Conservation (phyloP, 192 early-diverging fungal genomes). For the Gaertneriomyces semiglobifer region DNA sequence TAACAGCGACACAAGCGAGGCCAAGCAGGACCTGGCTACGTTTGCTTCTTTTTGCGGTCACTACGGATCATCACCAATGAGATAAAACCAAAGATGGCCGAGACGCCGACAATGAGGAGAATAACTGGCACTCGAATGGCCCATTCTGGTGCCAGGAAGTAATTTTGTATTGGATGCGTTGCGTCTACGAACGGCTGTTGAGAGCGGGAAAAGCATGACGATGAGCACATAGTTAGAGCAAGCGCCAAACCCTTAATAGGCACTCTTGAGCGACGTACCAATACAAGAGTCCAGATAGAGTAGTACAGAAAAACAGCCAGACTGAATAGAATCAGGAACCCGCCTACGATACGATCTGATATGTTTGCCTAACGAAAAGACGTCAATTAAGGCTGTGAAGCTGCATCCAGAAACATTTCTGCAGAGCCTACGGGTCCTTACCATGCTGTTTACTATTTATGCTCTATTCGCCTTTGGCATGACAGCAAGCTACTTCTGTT, state of each 20-base stretch:
- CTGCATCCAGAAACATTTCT: no score
- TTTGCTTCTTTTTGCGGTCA: slow-evolving; percentile 70
- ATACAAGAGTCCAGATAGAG: slow-evolving; percentile 82
- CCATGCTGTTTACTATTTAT: no score
- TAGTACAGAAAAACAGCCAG: slow-evolving; percentile 82
- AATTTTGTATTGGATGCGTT: slow-evolving; percentile 59
- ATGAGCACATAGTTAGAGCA: background rate
- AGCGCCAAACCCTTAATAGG: background rate
- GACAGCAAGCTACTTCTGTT: no score
- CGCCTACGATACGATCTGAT: slow-evolving; percentile 79
- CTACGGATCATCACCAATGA: slow-evolving; percentile 81
- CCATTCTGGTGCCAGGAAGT: slow-evolving; percentile 79
- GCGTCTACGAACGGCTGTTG: slow-evolving; percentile 28
- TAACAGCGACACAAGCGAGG: no score
- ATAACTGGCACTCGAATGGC: slow-evolving; percentile 85
- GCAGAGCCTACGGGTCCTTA: no score
- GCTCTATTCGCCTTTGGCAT: no score
- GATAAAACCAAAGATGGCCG: slow-evolving; percentile 73
- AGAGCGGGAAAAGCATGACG: background rate
- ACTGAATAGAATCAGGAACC: slow-evolving; percentile 63
- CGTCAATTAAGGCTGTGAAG: background rate
- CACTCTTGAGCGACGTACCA: slow-evolving; percentile 48
- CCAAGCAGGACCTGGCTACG: no score
- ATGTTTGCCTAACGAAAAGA: slow-evolving; percentile 19
- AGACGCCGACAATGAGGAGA: slow-evolving; percentile 73